Evolutionary conservation across 257 asterid genomes (phyloP).

Genomic region (Solanum habrochaites): DNA sequence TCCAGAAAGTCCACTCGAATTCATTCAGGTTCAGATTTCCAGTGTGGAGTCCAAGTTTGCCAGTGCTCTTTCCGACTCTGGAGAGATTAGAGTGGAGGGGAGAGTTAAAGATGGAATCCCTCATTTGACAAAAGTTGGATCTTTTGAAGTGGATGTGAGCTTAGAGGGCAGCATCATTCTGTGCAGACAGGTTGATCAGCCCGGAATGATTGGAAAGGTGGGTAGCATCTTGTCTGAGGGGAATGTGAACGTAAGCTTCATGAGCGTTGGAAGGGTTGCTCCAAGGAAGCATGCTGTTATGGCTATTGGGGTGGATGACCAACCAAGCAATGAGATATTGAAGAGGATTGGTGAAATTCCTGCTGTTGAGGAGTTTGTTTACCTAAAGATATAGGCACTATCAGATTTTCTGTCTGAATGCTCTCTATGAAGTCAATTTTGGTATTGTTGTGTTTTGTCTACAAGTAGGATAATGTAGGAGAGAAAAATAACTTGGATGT

Average conservation of each 20-base stretch:
- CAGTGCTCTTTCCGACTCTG: slow-evolving; percentile 67
- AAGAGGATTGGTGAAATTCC: slow-evolving; percentile 83
- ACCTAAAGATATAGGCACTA: slow-evolving; percentile 42
- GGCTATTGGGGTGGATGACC: slow-evolving; percentile 95
- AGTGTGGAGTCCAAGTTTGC: slow-evolving; percentile 81
- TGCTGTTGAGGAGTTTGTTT: slow-evolving; percentile 78
- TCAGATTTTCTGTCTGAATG: background rate
- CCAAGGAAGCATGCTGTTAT: slow-evolving; percentile 90
- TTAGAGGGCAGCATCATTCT: slow-evolving; percentile 81
- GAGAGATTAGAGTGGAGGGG: slow-evolving; percentile 77
- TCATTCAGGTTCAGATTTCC: slow-evolving; percentile 65
- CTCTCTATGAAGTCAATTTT: slow-evolving; percentile 12
- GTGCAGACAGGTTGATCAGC: slow-evolving; percentile 94
- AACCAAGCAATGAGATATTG: slow-evolving; percentile 58
- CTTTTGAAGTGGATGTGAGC: slow-evolving; percentile 86
- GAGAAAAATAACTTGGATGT: slow-evolving; percentile 7
- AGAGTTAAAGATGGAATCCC: slow-evolving; percentile 75
- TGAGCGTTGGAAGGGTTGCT: slow-evolving; percentile 83
- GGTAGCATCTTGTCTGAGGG: slow-evolving; percentile 76
- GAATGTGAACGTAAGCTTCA: slow-evolving; percentile 76
- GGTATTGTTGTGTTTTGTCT: slow-evolving; percentile 4
- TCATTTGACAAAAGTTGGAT: slow-evolving; percentile 72
- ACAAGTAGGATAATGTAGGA: background rate
- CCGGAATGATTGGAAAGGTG: slow-evolving; percentile 89
- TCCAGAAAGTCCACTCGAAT: slow-evolving; percentile 74